These are phyloP conservation scores for Globisporangium spinosum DNA, from an alignment of 352 stramenopile species.

Conservation along the genomic window DNA sequence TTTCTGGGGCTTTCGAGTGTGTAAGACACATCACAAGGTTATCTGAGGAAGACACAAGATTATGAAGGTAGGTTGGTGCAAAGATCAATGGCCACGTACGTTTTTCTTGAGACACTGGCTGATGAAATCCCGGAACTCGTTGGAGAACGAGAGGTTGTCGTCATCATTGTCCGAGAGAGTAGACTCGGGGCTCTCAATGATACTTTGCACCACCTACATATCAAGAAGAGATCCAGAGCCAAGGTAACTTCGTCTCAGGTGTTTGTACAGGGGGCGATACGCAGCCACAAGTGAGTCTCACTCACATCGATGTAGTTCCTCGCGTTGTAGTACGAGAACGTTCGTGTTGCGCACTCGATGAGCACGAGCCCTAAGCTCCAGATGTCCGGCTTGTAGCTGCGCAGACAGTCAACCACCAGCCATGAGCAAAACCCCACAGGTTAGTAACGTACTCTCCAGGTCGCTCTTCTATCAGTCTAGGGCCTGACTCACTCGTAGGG, in stretches of 20 bases:
- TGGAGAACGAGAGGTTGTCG: constrained; percentile 30
- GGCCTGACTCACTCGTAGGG: constrained; percentile 52
- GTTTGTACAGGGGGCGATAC: background rate
- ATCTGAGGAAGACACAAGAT: background rate
- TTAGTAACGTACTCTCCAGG: background rate
- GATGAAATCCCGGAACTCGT: constrained; percentile 59
- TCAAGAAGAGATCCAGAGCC: background rate
- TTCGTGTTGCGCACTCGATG: constrained; percentile 59
- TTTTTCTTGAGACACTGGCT: constrained; percentile 61
- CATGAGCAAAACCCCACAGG: background rate
- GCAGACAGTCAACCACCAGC: background rate
- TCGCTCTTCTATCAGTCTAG: no score
- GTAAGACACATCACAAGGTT: background rate
- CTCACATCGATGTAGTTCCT: constrained; percentile 68
- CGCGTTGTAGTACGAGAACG: constrained; percentile 51
- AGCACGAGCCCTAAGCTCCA: constrained; percentile 76
- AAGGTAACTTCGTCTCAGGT: background rate
- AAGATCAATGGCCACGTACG: constrained; percentile 22
- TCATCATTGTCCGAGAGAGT: constrained; percentile 31
- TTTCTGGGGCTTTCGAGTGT: constrained; percentile 35
- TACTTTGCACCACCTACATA: constrained; percentile 63
- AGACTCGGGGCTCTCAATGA: constrained; percentile 58
- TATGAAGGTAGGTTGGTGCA: no score
- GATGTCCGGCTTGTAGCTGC: constrained; percentile 75
- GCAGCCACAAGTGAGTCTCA: background rate